Conservation (phyloP, 345 rosid genomes). For the Rhizophora mangle region DNA sequence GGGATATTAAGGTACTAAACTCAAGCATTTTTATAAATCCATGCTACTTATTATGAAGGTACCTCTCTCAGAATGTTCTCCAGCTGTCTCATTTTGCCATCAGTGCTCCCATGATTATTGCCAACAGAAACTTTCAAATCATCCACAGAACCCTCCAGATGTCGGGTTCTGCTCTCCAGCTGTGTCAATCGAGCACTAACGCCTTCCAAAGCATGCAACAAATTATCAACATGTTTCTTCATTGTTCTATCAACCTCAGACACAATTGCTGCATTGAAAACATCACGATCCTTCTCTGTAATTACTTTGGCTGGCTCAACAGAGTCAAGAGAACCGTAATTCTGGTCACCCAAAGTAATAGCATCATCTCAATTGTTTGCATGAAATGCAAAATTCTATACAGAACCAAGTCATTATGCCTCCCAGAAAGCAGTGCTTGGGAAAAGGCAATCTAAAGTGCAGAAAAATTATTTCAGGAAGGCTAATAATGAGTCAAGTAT, state of each 20-base stretch:
- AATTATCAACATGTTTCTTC: slow-evolving; percentile 67
- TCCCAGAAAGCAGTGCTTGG: too few species aligned
- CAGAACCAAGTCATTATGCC: background rate
- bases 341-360: slow-evolving; percentile 30
- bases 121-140: slow-evolving; percentile 78
- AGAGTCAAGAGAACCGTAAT: slow-evolving; percentile 65
- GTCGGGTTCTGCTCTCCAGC: slow-evolving; percentile 66
- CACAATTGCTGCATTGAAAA: slow-evolving; percentile 34
- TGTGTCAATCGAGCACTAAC: slow-evolving; percentile 76
- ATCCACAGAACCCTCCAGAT: slow-evolving; percentile 70
- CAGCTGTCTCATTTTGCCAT: slow-evolving; percentile 80
- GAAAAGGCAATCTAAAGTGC: background rate
- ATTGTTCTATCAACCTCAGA: slow-evolving; percentile 67
- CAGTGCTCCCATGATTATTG: slow-evolving; percentile 70
- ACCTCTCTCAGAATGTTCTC: slow-evolving; percentile 86
- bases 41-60: slow-evolving; percentile 10
- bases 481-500: background rate
- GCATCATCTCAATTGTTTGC: slow-evolving; percentile 3
- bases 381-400: background rate
- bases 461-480: background rate
- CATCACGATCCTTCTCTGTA: slow-evolving; percentile 49
- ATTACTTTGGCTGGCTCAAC: slow-evolving; percentile 52
- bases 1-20: background rate
- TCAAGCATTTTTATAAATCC: background rate
- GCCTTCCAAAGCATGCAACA: slow-evolving; percentile 65